phyloP scores from a whole-genome alignment of 768 basidiomycete species.

The Tricholoma sp. region DNA sequence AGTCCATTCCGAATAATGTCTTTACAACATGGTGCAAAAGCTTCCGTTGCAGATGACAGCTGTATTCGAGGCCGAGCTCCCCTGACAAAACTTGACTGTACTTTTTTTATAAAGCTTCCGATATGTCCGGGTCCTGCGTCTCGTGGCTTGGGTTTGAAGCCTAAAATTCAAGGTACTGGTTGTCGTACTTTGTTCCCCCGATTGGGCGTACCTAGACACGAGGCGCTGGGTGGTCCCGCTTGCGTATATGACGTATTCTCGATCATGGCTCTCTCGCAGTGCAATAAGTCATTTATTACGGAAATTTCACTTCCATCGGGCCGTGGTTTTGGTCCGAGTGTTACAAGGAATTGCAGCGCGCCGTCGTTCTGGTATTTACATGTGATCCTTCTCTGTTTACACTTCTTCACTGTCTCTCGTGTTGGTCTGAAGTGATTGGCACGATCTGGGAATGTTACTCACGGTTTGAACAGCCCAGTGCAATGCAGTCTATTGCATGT shows the following conservation, averaged over 20 bases:
- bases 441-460: too few species aligned
- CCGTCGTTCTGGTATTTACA: neutral
- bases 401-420: too few species aligned
- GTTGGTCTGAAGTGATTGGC: too few species aligned
- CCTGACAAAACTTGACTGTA: neutral
- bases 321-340: neutral
- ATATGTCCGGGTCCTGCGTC: neutral
- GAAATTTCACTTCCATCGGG: neutral
- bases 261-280: neutral
- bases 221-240: neutral
- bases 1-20: neutral
- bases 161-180: neutral
- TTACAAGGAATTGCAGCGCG: neutral
- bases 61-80: neutral
- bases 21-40: neutral
- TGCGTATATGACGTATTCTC: neutral
- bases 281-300: neutral
- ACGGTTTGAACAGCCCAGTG: too few species aligned
- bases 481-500: too few species aligned
- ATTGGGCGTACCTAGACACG: neutral
- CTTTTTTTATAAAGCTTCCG: neutral
- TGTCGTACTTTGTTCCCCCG: neutral
- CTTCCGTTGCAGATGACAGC: neutral
- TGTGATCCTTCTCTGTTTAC: too few species aligned
- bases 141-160: neutral